Evolutionary conservation across 1,284 basidiomycete genomes (phyloP), one percentile per base, ranked within the genome.

Genomic region (Ustilago cynodontis): DNA sequence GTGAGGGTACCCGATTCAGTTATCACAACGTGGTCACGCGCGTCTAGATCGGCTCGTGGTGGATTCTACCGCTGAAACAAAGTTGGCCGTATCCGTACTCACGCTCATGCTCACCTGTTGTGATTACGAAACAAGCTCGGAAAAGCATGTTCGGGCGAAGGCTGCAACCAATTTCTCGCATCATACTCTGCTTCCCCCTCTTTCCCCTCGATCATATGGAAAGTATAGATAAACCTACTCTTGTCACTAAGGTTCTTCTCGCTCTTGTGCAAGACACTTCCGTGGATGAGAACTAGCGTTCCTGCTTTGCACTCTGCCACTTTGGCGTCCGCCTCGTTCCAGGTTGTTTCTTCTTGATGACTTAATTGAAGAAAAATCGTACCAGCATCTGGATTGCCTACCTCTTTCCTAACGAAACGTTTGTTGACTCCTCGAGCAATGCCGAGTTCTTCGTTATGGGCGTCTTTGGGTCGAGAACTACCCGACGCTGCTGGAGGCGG

Each of bases 161-260:
- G 80, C 57, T 82, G 80, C 20, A 83, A 60, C 82, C 82, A 83
- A 50, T 83, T 83, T 31, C 41, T 59, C 24, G 68, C 69, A 47
- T 83, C 82, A 57, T 82, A 83, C 39, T 50, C 37, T 1, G 76
- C 75, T 29, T 22, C 43, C 16, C 24, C 13, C 7, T 50, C 55
- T 22, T 82, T 77, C 11, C 77, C 79, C 39, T 83, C 80, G 63
- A 83, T 82, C 77, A 81, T 81, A 61, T 83, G 82, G 68, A 79
- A 82, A 1, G 82, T 83, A 57, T 83, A 83, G 65, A 83, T 83
- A 69, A 78, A 82, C 1, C 81, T 33, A 31, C 68, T 73, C 51
- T 71, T 72, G 2, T 70, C 59, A 31, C 67, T 68, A 2, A 63
- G 13, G 56, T 81, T 81, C 76, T 77, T 78, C 43, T 80, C 75